Base-by-base conservation (phyloP, 2,329 filamentous ascomycete species). In the Botryotinia calthae region DNA sequence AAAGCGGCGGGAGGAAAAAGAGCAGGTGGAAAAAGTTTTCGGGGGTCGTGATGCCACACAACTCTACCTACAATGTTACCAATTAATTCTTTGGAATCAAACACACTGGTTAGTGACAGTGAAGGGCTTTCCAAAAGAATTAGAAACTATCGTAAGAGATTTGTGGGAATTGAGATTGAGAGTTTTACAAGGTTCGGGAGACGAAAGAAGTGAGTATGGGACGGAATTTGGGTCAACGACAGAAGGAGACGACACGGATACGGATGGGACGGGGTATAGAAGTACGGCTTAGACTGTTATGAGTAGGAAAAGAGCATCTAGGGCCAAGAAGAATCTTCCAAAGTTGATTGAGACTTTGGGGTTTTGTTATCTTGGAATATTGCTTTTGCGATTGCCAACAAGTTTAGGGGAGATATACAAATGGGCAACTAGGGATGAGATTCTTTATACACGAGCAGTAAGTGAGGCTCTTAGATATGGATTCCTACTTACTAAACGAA, bases 11-110 rank as follows among this genome's bases (percentile, higher is more conserved):
- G 90, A 87, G 73, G 87, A 88, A 78, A 90, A 87, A 75, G 88
- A 89, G 78, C 81, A 83, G 37, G 84, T 84, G 70, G 84, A 88
- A 78, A 84, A 84, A 73, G 87, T 90, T 79, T 84, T 93, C 67
- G 81, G 81, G 9, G 95, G 95, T 59, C 85, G 88, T 64, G 86
- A 89, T 70, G 95, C 92, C 22, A 89, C 90, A 76, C 89, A 92
- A 75, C 87, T 98, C 37, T 98, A 93, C 80, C 85, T 98, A 51
- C 92, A 97, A 80, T 91, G 89, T 75, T 88, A 97, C 73, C 95
- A 98, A 82, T 85, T 97, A 46, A 87, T 98, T 65, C 84, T 99
- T 42, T 90, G 94, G 80, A 93, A 92, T 79, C 95, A 98, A 83
- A 84, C 93, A 25, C 83, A 88, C 79, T 95, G 91, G 86, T 84